Conservation (phyloP, 208 protist species). For the Trichomonas tenax region DNA sequence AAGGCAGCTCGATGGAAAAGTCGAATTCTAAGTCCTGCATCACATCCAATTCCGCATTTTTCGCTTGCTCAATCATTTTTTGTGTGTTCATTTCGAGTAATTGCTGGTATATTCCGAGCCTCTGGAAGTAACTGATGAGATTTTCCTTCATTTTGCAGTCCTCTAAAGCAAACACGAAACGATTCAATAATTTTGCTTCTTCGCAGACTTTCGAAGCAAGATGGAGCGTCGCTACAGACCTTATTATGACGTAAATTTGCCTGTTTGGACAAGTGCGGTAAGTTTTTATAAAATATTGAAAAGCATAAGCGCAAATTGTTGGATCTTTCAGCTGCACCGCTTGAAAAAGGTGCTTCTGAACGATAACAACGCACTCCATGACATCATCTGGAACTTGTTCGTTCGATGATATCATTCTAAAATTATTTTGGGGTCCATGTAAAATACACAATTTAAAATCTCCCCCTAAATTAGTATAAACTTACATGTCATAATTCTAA, state of each 20-base stretch:
- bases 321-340: not conserved
- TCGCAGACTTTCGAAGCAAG: not conserved
- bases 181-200: not conserved
- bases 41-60: not conserved
- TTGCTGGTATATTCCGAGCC: not conserved
- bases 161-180: not conserved
- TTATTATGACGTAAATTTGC: not conserved
- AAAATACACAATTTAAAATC: too few species aligned
- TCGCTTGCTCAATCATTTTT: not conserved
- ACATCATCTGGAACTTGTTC: not conserved
- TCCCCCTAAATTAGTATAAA: too few species aligned
- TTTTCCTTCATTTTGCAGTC: not conserved
- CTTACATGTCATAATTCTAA: too few species aligned
- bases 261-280: not conserved
- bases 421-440: too few species aligned
- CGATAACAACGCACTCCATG: not conserved
- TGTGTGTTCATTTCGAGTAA: not conserved
- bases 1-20: not conserved
- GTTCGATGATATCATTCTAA: not conserved
- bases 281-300: not conserved
- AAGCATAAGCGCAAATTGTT: not conserved
- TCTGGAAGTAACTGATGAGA: not conserved
- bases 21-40: not conserved
- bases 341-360: not conserved
- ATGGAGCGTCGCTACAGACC: not conserved